These are phyloP conservation scores for Penicillium sp. DNA, from an alignment of 2,329 filamentous ascomycete species.

Conservation along the genomic window DNA sequence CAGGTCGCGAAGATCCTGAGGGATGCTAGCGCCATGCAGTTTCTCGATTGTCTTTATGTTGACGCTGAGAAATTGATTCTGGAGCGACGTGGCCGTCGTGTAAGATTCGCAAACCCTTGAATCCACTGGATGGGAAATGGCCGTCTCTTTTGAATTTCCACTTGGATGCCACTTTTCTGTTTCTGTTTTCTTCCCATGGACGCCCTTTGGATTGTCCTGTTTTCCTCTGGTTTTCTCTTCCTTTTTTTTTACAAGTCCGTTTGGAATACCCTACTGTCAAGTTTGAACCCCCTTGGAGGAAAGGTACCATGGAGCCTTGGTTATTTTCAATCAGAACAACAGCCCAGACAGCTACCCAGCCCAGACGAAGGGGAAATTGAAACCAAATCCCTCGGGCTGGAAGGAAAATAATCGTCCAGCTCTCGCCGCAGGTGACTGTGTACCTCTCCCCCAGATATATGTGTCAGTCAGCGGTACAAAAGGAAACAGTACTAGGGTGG, in stretches of 20 bases:
- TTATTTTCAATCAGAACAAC: background rate
- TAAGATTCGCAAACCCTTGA: constrained; percentile 38
- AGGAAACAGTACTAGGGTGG: background rate
- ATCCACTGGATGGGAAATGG: constrained; percentile 6
- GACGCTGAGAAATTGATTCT: constrained; percentile 77
- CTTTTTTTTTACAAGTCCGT: constrained; percentile 1
- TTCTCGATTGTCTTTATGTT: constrained; percentile 77
- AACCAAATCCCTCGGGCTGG: background rate
- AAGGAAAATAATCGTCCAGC: background rate
- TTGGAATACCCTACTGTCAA: constrained; percentile 1
- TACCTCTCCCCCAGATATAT: background rate
- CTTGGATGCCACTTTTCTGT: constrained; percentile 3
- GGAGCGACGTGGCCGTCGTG: constrained; percentile 53
- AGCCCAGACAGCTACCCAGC: background rate
- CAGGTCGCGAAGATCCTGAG: constrained; percentile 86
- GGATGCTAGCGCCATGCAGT: constrained; percentile 80
- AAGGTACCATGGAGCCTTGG: background rate
- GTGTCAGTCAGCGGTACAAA: background rate
- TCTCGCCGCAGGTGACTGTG: background rate
- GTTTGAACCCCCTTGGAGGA: background rate
- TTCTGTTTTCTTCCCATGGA: constrained; percentile 2
- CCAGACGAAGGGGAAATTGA: background rate
- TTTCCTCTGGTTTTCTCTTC: background rate
- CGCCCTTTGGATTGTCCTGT: constrained; percentile 8
- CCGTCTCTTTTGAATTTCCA: constrained; percentile 5